Percentiles rank a stretch among this genome's conserved stretches.
phyloP scores from a whole-genome alignment of 2,329 filamentous ascomycete genomes.

The Venturia pyrina region DNA sequence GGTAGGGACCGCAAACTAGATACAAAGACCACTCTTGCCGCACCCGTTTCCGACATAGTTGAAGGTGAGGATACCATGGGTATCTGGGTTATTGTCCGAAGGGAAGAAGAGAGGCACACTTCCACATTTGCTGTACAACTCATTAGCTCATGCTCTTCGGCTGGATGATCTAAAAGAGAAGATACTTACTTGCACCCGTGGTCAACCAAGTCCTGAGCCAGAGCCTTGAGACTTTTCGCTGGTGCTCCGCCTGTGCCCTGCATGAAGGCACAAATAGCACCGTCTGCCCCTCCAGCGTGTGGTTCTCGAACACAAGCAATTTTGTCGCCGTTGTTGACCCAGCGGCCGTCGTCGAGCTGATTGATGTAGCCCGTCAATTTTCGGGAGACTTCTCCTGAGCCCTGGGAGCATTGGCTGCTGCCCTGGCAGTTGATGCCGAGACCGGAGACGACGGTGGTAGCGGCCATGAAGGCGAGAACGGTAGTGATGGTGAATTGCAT shows the following conservation, averaged over 20 bases:
- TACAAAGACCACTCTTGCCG: conserved; percentile 1
- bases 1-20: too few relatives aligned
- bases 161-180: background rate
- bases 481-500: background rate
- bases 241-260: background rate
- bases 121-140: background rate
- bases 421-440: conserved; percentile 1
- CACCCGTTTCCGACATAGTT: background rate
- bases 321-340: background rate
- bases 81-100: background rate
- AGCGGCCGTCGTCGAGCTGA: background rate
- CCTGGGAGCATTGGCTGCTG: background rate
- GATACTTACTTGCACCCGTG: conserved; percentile 3
- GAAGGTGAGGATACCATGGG: background rate
- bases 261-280: conserved; percentile 1
- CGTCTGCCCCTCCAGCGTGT: background rate
- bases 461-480: background rate
- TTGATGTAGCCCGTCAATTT: background rate
- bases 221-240: background rate
- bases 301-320: background rate
- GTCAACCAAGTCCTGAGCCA: background rate
- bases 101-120: background rate
- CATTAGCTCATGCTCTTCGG: background rate
- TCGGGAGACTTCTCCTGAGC: background rate
- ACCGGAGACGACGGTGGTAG: background rate